Percentiles rank a stretch among this genome's conserved stretches.
Evolutionary conservation across 805 yeast species (phyloP).

Genomic region (Candida ficus): DNA sequence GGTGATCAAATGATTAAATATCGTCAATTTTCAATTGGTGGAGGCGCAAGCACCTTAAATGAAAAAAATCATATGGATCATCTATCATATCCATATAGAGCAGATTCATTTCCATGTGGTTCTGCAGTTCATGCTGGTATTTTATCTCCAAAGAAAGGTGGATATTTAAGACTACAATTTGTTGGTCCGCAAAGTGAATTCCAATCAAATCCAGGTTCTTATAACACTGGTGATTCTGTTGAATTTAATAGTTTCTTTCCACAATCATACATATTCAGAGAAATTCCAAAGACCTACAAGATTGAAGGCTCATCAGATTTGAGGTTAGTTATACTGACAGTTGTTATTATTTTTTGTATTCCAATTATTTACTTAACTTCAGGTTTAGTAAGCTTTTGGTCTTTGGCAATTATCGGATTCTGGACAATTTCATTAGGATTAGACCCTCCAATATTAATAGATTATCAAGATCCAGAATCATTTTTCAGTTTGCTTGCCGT

Average conservation of each 20-base stretch:
- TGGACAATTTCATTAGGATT: constrained; percentile 76
- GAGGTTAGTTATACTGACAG: constrained; percentile 45
- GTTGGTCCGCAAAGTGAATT: constrained; percentile 49
- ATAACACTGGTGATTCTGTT: constrained; percentile 46
- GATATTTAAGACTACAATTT: constrained; percentile 63
- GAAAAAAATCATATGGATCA: constrained; percentile 14
- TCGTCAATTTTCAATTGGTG: constrained; percentile 71
- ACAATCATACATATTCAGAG: constrained; percentile 57
- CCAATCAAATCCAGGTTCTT: constrained; percentile 40
- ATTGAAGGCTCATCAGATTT: constrained; percentile 64
- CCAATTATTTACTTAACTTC: constrained; percentile 51
- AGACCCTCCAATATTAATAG: constrained; percentile 70
- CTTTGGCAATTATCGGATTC: constrained; percentile 58
- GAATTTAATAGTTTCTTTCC: constrained; percentile 72
- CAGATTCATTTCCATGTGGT: constrained; percentile 86
- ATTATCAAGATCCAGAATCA: constrained; percentile 46
- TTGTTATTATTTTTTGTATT: constrained; percentile 58
- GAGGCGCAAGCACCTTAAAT: constrained; percentile 39
- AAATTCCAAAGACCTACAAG: constrained; percentile 25
- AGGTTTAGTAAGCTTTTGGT: constrained; percentile 55
- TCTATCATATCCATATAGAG: constrained; percentile 65
- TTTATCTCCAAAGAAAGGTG: constrained; percentile 70
- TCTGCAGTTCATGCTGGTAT: constrained; percentile 86
- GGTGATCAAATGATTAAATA: constrained; percentile 68
- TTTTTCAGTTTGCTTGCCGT: constrained; percentile 61